Percentiles rank a stretch among this genome's conserved stretches.
These are phyloP conservation scores for Diutina rugosa DNA, from an alignment of 1,139 yeast genomes.

Conservation along the genomic window DNA sequence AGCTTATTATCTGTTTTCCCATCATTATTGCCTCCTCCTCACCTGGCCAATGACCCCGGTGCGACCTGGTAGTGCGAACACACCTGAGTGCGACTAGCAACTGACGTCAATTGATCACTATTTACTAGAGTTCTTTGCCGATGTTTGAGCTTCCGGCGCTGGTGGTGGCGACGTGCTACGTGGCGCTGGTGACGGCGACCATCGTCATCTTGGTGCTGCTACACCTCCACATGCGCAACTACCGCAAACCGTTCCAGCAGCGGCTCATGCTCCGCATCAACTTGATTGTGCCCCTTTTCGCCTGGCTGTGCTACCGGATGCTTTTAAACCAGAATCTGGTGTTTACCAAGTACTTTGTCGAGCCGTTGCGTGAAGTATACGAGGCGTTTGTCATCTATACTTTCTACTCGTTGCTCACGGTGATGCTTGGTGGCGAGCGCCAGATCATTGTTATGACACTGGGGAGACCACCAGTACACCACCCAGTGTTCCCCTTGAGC, in stretches of 20 bases:
- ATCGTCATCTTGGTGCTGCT: conserved; percentile 20
- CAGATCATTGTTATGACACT: conserved; percentile 62
- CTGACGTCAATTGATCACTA: neutral
- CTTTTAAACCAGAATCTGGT: conserved; percentile 28
- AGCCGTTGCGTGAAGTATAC: conserved; percentile 77
- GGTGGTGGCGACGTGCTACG: conserved; percentile 21
- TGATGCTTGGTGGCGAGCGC: conserved; percentile 85
- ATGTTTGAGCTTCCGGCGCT: conserved; percentile 15
- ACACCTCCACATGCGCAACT: conserved; percentile 36
- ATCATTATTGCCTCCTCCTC: too few species aligned
- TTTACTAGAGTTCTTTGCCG: neutral
- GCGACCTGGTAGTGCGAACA: neutral
- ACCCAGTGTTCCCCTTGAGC: conserved; percentile 46
- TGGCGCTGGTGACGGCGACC: conserved; percentile 20
- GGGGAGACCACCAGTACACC: conserved; percentile 62
- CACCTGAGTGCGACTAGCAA: neutral
- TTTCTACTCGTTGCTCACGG: conserved; percentile 71
- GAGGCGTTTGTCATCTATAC: conserved; percentile 96
- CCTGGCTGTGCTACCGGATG: conserved; percentile 39
- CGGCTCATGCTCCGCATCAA: conserved; percentile 75
- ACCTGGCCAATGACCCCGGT: neutral
- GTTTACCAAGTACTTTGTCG: conserved; percentile 36
- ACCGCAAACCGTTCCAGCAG: conserved; percentile 83
- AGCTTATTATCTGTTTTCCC: too few species aligned
- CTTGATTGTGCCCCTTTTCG: conserved; percentile 47